Evolutionary conservation across 2,329 filamentous ascomycete genomes (phyloP), one percentile per base, ranked within the genome.

Genomic region (Hypoxylon sp.): DNA sequence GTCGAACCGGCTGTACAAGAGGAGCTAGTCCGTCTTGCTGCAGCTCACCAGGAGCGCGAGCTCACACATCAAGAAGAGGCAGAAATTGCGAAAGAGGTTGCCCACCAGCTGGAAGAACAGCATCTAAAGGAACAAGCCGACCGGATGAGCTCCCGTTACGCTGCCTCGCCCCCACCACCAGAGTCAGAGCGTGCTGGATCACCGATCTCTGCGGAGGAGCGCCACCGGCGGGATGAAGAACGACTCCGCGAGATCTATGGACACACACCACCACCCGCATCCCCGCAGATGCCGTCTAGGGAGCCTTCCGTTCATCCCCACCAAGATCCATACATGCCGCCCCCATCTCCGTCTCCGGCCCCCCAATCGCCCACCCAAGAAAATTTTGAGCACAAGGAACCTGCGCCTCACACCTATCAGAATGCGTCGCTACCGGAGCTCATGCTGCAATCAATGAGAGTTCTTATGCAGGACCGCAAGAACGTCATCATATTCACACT

Each of bases 1-100:
- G 86, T 94, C 10, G 87, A 89, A 17, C 79, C 87, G 0, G 80
- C 84, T 1, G 77, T 91, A 11, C 85, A 89, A 59, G 85, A 86
- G 17, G 88, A 89, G 71, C 81, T 94, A 19, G 87, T 90, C 65
- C 82, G 81, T n/a, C 80, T 90, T 8, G 83, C 82, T 39, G 80
- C 81, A 6, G 80, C 82, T 37, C 81, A 84, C 62, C 81, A 87
- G 44, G 79, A 81, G 57, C 77, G 77, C 19, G 75, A 78, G 19
- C 73, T 73, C 0, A 71, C 74, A 22, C 74, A 77, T 48, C 67
- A 70, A 52, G 77, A 81, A 77, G 71, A 77, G 50, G 72, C 69
- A 1, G 73, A 75, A 39, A 68, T 82, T 54, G 80, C 76, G 13
- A 74, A 79, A 53, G 78, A 83, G 52, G 76, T 77, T 1, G 76